Evolutionary conservation across 2,329 filamentous ascomycete genomes (phyloP).

Genomic region (Apiospora aurea): DNA sequence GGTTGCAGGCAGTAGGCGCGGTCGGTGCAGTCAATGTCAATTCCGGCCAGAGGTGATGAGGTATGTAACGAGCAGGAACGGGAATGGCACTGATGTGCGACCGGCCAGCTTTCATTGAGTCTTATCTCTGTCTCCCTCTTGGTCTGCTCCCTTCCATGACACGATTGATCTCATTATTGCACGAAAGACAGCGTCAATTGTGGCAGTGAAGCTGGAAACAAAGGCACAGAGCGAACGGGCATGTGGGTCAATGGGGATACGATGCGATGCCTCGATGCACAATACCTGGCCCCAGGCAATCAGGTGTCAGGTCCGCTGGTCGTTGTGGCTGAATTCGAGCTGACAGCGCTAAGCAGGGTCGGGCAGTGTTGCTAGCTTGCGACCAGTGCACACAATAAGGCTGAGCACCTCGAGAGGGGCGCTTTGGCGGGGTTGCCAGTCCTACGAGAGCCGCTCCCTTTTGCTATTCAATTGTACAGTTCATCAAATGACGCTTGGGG

Average conservation of each 20-base stretch:
- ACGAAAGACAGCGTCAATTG: neutral
- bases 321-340: constrained; percentile 35
- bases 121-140: constrained; percentile 5
- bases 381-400: neutral
- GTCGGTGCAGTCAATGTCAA: neutral
- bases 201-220: constrained; percentile 12
- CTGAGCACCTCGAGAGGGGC: constrained; percentile 8
- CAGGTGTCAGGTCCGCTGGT: constrained; percentile 28
- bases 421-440: constrained; percentile 7
- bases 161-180: neutral
- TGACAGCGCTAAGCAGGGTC: constrained; percentile 32
- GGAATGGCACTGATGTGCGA: neutral
- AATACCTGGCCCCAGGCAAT: neutral
- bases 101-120: neutral
- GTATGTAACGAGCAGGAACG: neutral
- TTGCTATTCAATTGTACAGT: neutral
- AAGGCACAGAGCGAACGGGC: constrained; percentile 10
- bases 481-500: neutral
- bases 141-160: neutral
- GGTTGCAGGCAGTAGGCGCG: neutral
- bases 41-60: neutral
- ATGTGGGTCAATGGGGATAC: constrained; percentile 9
- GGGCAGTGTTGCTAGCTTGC: neutral
- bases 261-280: constrained; percentile 15
- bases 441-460: neutral